Evolutionary conservation across 2,329 filamentous ascomycete species (phyloP).

Genomic region (Penicillium sp.): DNA sequence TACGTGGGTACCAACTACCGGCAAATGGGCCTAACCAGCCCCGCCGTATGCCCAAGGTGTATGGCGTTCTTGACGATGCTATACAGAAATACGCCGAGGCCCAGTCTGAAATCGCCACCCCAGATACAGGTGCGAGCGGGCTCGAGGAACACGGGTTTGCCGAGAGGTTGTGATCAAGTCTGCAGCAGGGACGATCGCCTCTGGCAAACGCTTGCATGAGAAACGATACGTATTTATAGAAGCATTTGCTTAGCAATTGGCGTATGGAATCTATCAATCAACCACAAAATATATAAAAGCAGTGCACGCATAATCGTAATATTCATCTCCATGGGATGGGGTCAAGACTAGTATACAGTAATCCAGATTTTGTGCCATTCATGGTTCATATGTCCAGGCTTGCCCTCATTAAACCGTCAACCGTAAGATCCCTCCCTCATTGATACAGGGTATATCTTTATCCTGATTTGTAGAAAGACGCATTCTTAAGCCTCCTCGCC

Average conservation of each 20-base stretch:
- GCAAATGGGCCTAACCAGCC: constrained; percentile 53
- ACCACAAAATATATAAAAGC: not conserved
- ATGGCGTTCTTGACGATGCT: constrained; percentile 50
- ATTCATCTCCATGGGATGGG: constrained; percentile 13
- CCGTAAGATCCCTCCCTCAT: not conserved
- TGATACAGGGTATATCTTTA: constrained; percentile 11
- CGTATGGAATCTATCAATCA: not conserved
- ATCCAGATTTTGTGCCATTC: constrained; percentile 15
- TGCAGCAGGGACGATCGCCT: not conserved
- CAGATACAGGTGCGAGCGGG: constrained; percentile 44
- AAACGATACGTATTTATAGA: not conserved
- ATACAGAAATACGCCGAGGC: constrained; percentile 43
- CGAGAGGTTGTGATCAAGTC: constrained; percentile 27
- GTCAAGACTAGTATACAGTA: constrained; percentile 19
- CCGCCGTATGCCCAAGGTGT: constrained; percentile 61
- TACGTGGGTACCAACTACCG: constrained; percentile 75
- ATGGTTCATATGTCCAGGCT: constrained; percentile 8
- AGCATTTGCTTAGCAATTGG: constrained; percentile 1
- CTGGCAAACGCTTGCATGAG: constrained; percentile 1
- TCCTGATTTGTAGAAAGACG: not conserved
- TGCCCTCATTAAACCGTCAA: constrained; percentile 2
- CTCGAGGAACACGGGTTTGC: constrained; percentile 52
- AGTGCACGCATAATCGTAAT: constrained; percentile 8
- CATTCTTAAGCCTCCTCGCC: constrained; percentile 17
- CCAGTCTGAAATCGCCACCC: constrained; percentile 44